These are phyloP conservation scores for Penicillium psychrosexuale DNA, from an alignment of 2,329 filamentous ascomycete species.

Conservation along the genomic window DNA sequence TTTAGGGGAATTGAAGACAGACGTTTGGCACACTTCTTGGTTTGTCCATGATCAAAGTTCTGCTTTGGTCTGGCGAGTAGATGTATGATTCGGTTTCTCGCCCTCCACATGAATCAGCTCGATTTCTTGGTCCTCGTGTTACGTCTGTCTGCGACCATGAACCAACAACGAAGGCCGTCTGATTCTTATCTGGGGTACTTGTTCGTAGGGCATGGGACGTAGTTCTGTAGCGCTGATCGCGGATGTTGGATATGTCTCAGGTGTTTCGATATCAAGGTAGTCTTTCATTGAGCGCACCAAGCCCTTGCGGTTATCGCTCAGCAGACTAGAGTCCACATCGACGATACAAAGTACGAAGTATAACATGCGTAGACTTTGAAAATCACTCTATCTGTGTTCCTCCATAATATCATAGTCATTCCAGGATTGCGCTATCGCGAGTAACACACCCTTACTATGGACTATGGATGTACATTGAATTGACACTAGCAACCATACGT, in stretches of 20 bases:
- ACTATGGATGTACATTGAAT: too few species aligned
- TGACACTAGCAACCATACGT: background rate
- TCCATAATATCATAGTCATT: background rate
- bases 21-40: constrained; percentile 25
- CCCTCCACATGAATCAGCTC: constrained; percentile 21
- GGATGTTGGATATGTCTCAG: background rate
- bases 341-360: background rate
- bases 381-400: too few species aligned
- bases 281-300: background rate
- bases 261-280: background rate
- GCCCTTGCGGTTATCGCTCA: background rate
- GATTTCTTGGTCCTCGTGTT: constrained; percentile 32
- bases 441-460: background rate
- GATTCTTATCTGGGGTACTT: constrained; percentile 12
- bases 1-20: constrained; percentile 30
- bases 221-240: background rate
- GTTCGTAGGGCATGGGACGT: background rate
- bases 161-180: constrained; percentile 29
- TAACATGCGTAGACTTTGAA: background rate
- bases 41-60: constrained; percentile 6
- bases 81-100: constrained; percentile 26
- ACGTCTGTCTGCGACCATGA: constrained; percentile 35
- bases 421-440: background rate
- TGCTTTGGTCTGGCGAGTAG: constrained; percentile 18
- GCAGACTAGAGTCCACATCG: background rate